Conservation (phyloP, 1,284 basidiomycete species). For the Malassezia pachydermatis region DNA sequence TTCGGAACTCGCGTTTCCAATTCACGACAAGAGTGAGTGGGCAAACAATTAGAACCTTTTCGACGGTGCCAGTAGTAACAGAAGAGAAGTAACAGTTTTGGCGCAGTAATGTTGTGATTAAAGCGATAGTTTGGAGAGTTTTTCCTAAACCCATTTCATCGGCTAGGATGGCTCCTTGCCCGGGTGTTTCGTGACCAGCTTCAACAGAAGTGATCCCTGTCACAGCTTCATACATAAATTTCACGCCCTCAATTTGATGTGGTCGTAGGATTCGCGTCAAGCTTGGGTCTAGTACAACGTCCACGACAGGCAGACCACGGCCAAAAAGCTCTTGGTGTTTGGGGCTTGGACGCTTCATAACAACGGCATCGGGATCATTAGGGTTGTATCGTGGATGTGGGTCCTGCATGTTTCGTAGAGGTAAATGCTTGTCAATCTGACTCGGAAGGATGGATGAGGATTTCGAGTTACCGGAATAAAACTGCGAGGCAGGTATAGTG, state of each 20-base stretch:
- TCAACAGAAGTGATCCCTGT: conserved; percentile 62
- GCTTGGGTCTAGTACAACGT: conserved; percentile 83
- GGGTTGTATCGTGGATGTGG: conserved; percentile 28
- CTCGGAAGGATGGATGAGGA: background rate
- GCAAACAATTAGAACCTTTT: conserved; percentile 62
- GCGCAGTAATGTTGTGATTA: conserved; percentile 39
- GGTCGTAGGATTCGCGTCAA: conserved; percentile 79
- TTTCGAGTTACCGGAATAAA: conserved; percentile 9
- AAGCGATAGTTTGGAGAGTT: conserved; percentile 43
- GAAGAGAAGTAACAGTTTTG: conserved; percentile 41
- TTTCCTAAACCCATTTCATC: conserved; percentile 54
- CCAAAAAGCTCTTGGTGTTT: conserved; percentile 60
- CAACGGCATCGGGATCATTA: conserved; percentile 57
- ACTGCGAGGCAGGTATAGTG: conserved; percentile 12
- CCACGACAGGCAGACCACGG: conserved; percentile 48
- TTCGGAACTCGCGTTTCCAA: conserved; percentile 89
- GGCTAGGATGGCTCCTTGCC: conserved; percentile 83
- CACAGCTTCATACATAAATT: conserved; percentile 91
- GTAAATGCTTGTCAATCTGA: too few species aligned
- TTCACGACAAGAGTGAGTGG: conserved; percentile 89
- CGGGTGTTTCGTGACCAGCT: conserved; percentile 56
- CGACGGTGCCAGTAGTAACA: conserved; percentile 26
- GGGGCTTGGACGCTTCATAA: conserved; percentile 70
- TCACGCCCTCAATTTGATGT: conserved; percentile 96
- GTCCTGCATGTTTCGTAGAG: background rate